phyloP scores from a whole-genome alignment of 192 early-diverging fungal species.

The Podochytrium sp. region DNA sequence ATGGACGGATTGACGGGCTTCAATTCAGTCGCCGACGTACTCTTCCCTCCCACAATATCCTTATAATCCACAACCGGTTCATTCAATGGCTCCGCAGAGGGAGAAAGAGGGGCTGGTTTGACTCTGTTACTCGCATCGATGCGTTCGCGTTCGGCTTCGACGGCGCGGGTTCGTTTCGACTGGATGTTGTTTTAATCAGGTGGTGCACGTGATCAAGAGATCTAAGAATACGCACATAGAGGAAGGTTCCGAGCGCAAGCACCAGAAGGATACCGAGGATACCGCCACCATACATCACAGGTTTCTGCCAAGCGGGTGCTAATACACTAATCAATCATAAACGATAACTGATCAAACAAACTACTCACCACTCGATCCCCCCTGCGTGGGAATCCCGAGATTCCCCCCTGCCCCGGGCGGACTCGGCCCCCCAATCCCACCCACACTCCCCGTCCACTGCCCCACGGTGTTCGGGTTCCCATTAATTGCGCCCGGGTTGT shows the following conservation, averaged over 20 bases:
- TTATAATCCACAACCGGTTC: slow-evolving; percentile 1
- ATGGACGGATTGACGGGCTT: not conserved
- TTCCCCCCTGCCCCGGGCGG: no score
- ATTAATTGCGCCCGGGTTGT: not conserved
- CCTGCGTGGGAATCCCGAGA: no score
- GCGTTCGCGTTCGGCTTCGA: not conserved
- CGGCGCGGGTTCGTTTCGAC: not conserved
- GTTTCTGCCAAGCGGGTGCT: slow-evolving; percentile 7
- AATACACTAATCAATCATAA: not conserved
- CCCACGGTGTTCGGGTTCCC: slow-evolving; percentile 1
- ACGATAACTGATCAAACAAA: not conserved
- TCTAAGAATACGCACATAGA: slow-evolving; percentile 3
- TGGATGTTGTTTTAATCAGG: not conserved
- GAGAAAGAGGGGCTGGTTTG: not conserved
- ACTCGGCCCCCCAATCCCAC: no score
- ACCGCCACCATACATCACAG: not conserved
- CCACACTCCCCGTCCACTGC: not conserved
- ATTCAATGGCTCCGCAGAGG: not conserved
- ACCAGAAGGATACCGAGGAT: not conserved
- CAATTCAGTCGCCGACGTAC: not conserved
- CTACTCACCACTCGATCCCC: no score
- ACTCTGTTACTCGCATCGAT: not conserved
- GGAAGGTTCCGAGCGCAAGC: not conserved
- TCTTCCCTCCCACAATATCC: not conserved
- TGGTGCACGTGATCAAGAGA: not conserved